A percentile compares a stretch with the other conserved stretches of the same genome.
phyloP scores from a whole-genome alignment of 2,329 filamentous ascomycete genomes.

The Penicillium nordicum region DNA sequence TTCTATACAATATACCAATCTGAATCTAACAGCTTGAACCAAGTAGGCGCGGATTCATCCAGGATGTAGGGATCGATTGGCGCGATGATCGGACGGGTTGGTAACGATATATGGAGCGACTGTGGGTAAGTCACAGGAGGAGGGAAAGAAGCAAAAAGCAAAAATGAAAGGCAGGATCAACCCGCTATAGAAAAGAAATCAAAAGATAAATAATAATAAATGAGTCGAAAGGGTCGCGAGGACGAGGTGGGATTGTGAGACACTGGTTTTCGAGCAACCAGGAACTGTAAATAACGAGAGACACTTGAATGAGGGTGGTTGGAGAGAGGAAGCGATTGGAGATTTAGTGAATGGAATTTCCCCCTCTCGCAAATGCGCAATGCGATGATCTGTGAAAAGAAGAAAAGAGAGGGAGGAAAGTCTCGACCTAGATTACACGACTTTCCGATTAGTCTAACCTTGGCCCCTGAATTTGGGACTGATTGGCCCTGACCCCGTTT shows the following conservation, averaged over 20 bases:
- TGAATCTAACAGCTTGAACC: background rate
- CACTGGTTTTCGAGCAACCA: constrained; percentile 1
- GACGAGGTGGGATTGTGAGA: constrained; percentile 1
- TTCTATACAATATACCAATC: background rate
- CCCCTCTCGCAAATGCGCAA: background rate
- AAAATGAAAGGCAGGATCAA: constrained; percentile 19
- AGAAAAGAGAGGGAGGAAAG: constrained; percentile 9
- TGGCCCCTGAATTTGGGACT: constrained; percentile 19
- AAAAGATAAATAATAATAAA: constrained; percentile 1
- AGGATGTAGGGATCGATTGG: constrained; percentile 4
- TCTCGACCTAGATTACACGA: constrained; percentile 9
- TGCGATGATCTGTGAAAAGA: constrained; percentile 2
- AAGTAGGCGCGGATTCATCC: constrained; percentile 3
- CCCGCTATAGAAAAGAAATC: constrained; percentile 9
- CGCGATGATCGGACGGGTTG: constrained; percentile 9
- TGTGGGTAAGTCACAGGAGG: background rate
- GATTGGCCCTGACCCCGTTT: constrained; percentile 20
- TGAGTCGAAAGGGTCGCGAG: background rate
- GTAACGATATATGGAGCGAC: constrained; percentile 3
- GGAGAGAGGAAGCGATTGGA: constrained; percentile 4
- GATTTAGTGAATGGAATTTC: constrained; percentile 4
- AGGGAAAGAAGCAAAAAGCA: background rate
- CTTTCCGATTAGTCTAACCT: background rate
- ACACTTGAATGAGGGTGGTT: background rate
- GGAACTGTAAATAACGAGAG: background rate